Base-by-base conservation (phyloP, 2,329 filamentous ascomycete species). In the Neonectria ditissima region DNA sequence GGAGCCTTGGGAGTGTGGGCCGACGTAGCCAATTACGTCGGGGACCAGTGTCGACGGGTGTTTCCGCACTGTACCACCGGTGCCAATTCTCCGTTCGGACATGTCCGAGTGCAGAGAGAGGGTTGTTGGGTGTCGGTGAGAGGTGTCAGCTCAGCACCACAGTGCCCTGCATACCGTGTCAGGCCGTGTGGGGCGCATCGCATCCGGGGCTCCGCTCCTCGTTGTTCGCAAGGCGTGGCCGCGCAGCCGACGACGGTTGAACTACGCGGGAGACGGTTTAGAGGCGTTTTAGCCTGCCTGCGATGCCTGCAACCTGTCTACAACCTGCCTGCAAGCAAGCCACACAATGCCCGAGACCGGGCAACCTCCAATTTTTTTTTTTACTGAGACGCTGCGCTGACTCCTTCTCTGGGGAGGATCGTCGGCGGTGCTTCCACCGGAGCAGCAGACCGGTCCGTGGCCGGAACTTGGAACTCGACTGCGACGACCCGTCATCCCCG, bases 191-290 rank as follows among this genome's bases (percentile, higher is more conserved):
- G 59, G 63, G 62, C 44, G 47, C 44, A 44, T 56, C 34, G 50
- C 44, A 44, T 55, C 51, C 47, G 64, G 59, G 63, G 66, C 72
- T 73, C 72, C 72, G 67, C 72, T 73, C 69, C 69, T 73, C 66
- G 72, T 74, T 65, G 48, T 73, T 73, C 67, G 56, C 67, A 74
- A 74, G 72, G 72, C 72, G 72, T 58, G 65, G 52, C 63, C 60
- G 43, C 50, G 48, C 63, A 62, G 32, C 28, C 26, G 44, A 45
- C 13, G 60, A 32, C 58, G 50, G 55, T 41, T 34, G 18, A 37
- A 37, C 37, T 50, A 37, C 48, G 41, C 30, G 51, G 50, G 58
- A 63, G 68, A 48, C 55, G 52, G 44, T 26, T 55, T 26, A 30
- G 47, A 48, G 45, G 26, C 45, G 18, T 30, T 30, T 48, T 48